phyloP scores from a whole-genome alignment of 495 filamentous ascomycete species.

The Talaromyces stipitatus region DNA sequence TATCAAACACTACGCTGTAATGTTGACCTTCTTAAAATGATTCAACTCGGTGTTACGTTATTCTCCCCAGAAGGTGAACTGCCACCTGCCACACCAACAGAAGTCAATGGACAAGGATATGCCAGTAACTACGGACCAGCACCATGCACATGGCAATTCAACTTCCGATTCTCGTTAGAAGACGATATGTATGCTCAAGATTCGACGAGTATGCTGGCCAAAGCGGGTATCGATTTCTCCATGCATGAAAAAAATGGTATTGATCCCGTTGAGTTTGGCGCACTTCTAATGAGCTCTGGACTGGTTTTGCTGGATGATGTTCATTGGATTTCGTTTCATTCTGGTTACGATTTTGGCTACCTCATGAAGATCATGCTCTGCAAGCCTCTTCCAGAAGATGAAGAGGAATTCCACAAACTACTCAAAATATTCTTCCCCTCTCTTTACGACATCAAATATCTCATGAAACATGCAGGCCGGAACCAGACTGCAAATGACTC shows the following conservation, averaged over 20 bases:
- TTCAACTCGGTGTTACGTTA: conserved; percentile 90
- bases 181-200: conserved; percentile 95
- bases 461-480: conserved; percentile 79
- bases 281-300: conserved; percentile 83
- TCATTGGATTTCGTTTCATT: conserved; percentile 95
- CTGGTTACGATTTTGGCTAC: conserved; percentile 98
- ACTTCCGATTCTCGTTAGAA: conserved; percentile 91
- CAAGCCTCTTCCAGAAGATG: conserved; percentile 73
- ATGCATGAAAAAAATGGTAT: conserved; percentile 84
- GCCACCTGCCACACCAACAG: conserved; percentile 59
- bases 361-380: conserved; percentile 85
- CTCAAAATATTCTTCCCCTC: conserved; percentile 88
- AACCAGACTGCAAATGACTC: conserved; percentile 51
- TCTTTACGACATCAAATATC: conserved; percentile 92
- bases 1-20: conserved; percentile 97
- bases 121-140: conserved; percentile 53
- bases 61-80: conserved; percentile 84
- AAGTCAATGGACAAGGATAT: conserved; percentile 43
- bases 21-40: conserved; percentile 92
- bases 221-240: conserved; percentile 81
- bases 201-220: conserved; percentile 79
- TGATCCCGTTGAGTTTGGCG: conserved; percentile 78
- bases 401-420: conserved; percentile 74
- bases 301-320: conserved; percentile 83
- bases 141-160: conserved; percentile 96